Evolutionary conservation across 148 eudicot species (phyloP), one percentile per base, ranked within the genome.

Genomic region (Cornus florida): DNA sequence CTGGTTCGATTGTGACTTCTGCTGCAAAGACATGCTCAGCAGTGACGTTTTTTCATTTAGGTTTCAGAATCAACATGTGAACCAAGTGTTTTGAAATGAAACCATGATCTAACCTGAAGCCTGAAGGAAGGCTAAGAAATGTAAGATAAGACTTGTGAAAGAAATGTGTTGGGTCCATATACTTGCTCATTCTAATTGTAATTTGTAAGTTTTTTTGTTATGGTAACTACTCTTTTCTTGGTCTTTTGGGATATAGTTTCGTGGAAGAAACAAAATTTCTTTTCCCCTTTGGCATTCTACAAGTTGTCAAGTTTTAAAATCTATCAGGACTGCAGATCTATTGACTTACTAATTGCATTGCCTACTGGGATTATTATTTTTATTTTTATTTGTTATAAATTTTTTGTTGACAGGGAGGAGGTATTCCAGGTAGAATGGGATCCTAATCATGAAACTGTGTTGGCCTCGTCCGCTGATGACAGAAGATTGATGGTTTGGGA

Each of bases 401-500:
- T 76, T 2, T 12, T 53, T 53, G n/a, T 70, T 69, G 62, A 50
- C 91, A 95, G 99, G 41, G 97, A 96, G 78, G 97, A 91, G 79
- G 99, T 93, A 43, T 96, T 96, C 84, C 98, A 96, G 88, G 98
- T 96, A 66, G 99, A 96, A 71, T 96, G 99, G 99, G 95, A 96
- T 88, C 99, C 99, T 7, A 88, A 93, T 84, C 99, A 96, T 75
- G 99, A 96, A 81, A 92, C 97, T 53, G 89, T 96, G 50, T 78
- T 96, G 79, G 97, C 99, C 39, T 96, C 99, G 35, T 91, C 98
- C 57, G 93, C 97, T 75, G 97, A 83, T 80, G 99, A 96, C 80
- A 88, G 99, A 79, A 91, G 99, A 80, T 83, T 96, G 87, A 96
- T 93, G 99, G 97, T 96, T 81, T 96, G 99, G 99, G 99, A 96